These are phyloP conservation scores for Umbilicus rupestris DNA, from an alignment of 164 flowering plant genomes.

Conservation along the genomic window DNA sequence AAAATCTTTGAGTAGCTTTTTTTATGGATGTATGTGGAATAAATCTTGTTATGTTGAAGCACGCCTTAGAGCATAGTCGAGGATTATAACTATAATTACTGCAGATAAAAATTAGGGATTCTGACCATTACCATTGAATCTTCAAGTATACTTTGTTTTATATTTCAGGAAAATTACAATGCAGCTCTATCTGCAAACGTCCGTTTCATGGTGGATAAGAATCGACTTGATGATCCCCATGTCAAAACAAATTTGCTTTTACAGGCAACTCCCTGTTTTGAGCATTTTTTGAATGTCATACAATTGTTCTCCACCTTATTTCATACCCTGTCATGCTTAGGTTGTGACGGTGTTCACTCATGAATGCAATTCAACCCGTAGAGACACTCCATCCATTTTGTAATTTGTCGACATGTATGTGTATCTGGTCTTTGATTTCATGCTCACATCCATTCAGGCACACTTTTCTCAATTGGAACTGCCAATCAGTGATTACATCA, in stretches of 20 bases:
- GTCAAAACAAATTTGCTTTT: slow-evolving; percentile 89
- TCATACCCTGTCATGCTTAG: not conserved
- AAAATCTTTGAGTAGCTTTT: not conserved
- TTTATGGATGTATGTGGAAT: too few relatives aligned
- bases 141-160: not conserved
- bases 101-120: not conserved
- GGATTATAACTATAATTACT: not conserved
- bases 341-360: not conserved
- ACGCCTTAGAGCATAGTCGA: too few relatives aligned
- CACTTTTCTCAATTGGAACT: slow-evolving; percentile 85
- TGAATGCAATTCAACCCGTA: not conserved
- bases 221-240: slow-evolving; percentile 91
- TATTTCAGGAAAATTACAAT: slow-evolving; percentile 69
- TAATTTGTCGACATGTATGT: not conserved
- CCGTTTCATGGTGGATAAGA: slow-evolving; percentile 59
- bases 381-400: not conserved
- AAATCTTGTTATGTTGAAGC: too few relatives aligned
- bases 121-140: not conserved
- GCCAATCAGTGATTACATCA: slow-evolving; percentile 86
- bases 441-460: slow-evolving; percentile 42
- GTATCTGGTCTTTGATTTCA: not conserved
- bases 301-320: too few relatives aligned
- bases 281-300: not conserved
- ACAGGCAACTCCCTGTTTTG: slow-evolving; percentile 43
- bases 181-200: slow-evolving; percentile 59